phyloP scores from a whole-genome alignment of 129 eudicot species.

The Artemisia annua region DNA sequence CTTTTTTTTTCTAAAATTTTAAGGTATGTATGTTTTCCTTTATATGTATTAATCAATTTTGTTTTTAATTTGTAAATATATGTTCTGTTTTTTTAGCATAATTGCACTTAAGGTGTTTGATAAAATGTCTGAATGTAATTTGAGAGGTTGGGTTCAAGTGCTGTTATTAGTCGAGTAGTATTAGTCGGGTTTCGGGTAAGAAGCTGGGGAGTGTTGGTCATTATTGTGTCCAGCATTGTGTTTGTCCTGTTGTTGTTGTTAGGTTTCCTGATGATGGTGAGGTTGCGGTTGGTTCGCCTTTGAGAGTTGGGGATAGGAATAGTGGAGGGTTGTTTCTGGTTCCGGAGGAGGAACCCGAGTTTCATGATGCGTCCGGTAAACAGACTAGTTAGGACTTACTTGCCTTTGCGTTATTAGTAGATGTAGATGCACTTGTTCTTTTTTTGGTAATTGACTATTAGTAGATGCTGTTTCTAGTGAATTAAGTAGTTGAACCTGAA shows the following conservation, averaged over 20 bases:
- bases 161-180: conserved; percentile 51
- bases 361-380: conserved; percentile 53
- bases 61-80: too few relatives aligned
- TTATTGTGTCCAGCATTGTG: conserved; percentile 82
- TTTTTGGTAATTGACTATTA: too few relatives aligned
- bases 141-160: conserved; percentile 64
- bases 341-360: conserved; percentile 64
- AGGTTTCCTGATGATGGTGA: conserved; percentile 63
- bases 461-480: too few relatives aligned
- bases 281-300: conserved; percentile 30
- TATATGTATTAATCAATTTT: too few relatives aligned
- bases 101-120: too few relatives aligned
- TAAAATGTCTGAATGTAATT: too few relatives aligned
- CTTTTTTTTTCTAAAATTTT: too few relatives aligned
- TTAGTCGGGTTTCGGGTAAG: conserved; percentile 29
- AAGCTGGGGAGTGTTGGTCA: conserved; percentile 80
- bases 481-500: not conserved
- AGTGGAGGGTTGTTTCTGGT: conserved; percentile 42
- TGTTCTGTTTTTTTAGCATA: too few relatives aligned
- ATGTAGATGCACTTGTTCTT: too few relatives aligned
- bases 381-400: not conserved
- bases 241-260: conserved; percentile 83
- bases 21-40: too few relatives aligned
- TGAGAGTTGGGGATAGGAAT: conserved; percentile 27
- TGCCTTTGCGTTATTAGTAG: too few relatives aligned